Percentiles rank a stretch among this genome's conserved stretches.
Conservation (phyloP, 1,139 yeast species). For the Kodamaea fungicola region DNA sequence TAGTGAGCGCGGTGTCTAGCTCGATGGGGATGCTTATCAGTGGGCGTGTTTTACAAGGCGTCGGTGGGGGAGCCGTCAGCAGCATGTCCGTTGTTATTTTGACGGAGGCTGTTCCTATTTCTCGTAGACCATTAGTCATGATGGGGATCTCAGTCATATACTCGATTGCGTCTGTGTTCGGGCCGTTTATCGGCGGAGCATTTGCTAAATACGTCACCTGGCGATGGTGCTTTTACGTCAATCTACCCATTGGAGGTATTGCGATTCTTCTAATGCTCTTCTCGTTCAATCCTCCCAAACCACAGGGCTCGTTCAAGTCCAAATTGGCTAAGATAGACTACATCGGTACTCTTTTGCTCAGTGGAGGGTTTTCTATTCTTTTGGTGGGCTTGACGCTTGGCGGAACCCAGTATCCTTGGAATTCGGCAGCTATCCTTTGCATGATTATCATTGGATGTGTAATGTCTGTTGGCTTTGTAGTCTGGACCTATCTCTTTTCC, state of each 20-base stretch:
- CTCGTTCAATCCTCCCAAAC: constrained; percentile 54
- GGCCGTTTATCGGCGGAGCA: constrained; percentile 26
- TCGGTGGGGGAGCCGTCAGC: constrained; percentile 18
- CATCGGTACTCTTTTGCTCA: constrained; percentile 41
- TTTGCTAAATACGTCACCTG: constrained; percentile 19
- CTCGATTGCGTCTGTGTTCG: constrained; percentile 21
- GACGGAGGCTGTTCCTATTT: constrained; percentile 20
- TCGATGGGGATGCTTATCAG: constrained; percentile 22
- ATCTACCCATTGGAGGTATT: constrained; percentile 22
- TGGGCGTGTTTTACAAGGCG: constrained; percentile 20
- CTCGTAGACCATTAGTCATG: constrained; percentile 15
- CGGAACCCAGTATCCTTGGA: constrained; percentile 44
- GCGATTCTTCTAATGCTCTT: constrained; percentile 15
- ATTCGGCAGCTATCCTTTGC: constrained; percentile 52
- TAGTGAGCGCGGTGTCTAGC: constrained; percentile 16
- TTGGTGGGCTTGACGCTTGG: constrained; percentile 54
- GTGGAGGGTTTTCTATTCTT: constrained; percentile 40
- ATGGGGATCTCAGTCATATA: constrained; percentile 18
- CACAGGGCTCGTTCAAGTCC: constrained; percentile 35
- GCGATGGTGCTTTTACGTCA: constrained; percentile 27
- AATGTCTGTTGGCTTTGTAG: constrained; percentile 31
- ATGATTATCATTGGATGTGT: constrained; percentile 56
- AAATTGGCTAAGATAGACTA: constrained; percentile 48
- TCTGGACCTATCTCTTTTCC: constrained; percentile 49
- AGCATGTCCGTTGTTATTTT: constrained; percentile 17